phyloP scores from a whole-genome alignment of 1,284 basidiomycete species.

The Tylopilus microsporus region DNA sequence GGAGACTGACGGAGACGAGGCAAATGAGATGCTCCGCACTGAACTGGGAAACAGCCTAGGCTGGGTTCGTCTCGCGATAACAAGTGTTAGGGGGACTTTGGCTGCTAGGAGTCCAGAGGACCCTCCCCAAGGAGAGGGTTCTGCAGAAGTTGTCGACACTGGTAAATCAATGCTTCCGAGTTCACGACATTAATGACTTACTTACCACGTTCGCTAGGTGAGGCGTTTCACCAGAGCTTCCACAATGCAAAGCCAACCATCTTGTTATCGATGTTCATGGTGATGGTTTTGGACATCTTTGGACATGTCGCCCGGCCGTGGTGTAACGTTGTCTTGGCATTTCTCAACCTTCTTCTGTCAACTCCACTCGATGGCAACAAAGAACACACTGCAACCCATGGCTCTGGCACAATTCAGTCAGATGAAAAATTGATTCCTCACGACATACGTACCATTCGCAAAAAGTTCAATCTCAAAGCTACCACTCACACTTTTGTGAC shows the following conservation, averaged over 20 bases:
- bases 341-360: not conserved
- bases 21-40: too few relatives aligned
- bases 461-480: conserved; percentile 7
- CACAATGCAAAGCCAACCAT: not conserved
- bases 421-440: not conserved
- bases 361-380: not conserved
- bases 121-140: not conserved
- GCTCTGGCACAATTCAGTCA: not conserved
- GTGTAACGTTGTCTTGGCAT: not conserved
- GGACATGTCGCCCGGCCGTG: not conserved
- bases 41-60: too few relatives aligned
- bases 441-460: conserved; percentile 4
- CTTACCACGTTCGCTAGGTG: not conserved
- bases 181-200: not conserved
- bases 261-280: not conserved
- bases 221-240: not conserved
- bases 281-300: not conserved
- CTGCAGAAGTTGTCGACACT: not conserved
- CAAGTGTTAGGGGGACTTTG: not conserved
- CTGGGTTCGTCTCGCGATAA: not conserved
- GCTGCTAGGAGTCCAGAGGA: not conserved
- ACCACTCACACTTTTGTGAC: not conserved
- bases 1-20: too few relatives aligned
- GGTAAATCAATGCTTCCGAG: not conserved
- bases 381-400: too few relatives aligned